phyloP scores from a whole-genome alignment of 257 asterid genomes.

The Solanum dulcamara region DNA sequence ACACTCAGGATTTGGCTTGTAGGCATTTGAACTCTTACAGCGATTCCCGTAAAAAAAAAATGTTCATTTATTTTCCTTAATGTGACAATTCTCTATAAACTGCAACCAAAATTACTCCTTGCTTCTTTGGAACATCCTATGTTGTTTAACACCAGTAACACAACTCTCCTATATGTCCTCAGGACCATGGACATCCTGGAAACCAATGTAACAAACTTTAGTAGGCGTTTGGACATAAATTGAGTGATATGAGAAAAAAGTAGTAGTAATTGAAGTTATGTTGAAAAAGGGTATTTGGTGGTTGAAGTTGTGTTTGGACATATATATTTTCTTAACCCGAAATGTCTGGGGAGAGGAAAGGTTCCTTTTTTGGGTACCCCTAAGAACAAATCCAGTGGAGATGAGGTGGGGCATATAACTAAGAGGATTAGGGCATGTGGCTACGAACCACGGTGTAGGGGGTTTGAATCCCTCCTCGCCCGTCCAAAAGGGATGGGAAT shows the following conservation, averaged over 20 bases:
- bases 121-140: neutral
- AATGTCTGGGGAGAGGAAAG: neutral
- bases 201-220: neutral
- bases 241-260: neutral
- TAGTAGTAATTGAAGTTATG: neutral
- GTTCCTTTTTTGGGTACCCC: neutral
- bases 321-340: neutral
- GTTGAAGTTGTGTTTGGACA: neutral
- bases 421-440: neutral
- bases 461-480: neutral
- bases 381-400: neutral
- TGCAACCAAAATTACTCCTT: neutral
- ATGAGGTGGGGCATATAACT: neutral
- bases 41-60: neutral
- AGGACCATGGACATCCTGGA: constrained; percentile 74
- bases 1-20: neutral
- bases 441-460: neutral
- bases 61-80: neutral
- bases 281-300: neutral
- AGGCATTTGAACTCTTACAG: neutral
- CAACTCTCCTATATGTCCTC: constrained; percentile 44
- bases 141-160: neutral
- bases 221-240: neutral
- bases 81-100: neutral
- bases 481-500: neutral